Evolutionary conservation across 192 early-diverging fungal genomes (phyloP), one percentile per base, ranked within the genome.

Genomic region (Coemansia umbellata): DNA sequence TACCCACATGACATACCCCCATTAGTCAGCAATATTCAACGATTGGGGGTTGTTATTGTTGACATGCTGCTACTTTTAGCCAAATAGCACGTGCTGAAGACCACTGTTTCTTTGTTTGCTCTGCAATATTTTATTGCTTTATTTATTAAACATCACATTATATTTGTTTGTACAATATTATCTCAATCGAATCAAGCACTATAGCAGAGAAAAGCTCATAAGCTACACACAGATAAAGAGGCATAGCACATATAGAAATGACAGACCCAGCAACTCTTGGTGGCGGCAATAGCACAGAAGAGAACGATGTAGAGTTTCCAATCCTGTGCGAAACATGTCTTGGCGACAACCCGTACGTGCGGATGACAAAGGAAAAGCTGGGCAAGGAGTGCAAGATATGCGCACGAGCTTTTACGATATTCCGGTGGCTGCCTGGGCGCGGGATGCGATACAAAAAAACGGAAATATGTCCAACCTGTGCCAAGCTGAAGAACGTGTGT

Each of bases 371-470:
- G 39, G 83, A 88, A 65, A 58, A 57, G 42, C 79, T 72, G 37
- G 89, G 87, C 28, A 86, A 83, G 58, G 88, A 86, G 69, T 91
- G 89, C 73, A 91, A 89, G 79, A 85, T 95, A 58, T 99, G 97
- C 58, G 69, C 69, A 23, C 78, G 91, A 27, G 90, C 97, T 0
- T 99, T 96, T 61, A 97, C 97, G 21, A 86, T 96, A 33, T 99
- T 98, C 67, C 83, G 91, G 35, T 99, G 97, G 97, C 79, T 84
- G 43, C 97, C 97, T 13, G 97, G 97, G 13, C 80, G 84, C 15
- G 91, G 91, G 5, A 93, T 91, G 91, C 85, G 95, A 49, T 91
- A 88, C 81, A 98, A 97, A 63, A 96, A 98, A 81, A 99, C 97
- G 0, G 94, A 99, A 66, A 90, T 98, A 48, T 99, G 97, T 53